Base-by-base conservation (phyloP, 805 yeast species). In the Myxozyma neotropica region DNA sequence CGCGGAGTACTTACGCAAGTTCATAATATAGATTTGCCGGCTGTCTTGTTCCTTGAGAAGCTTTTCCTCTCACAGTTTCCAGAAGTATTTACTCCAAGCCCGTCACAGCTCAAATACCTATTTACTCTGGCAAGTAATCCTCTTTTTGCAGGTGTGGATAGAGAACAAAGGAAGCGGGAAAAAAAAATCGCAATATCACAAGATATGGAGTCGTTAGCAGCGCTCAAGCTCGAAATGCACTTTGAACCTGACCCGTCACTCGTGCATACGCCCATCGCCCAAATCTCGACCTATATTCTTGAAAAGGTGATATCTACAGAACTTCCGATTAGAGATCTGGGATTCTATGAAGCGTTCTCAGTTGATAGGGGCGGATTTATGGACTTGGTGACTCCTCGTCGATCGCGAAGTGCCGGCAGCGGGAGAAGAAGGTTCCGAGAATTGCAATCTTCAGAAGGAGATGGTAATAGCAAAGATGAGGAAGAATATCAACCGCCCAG, bases 71-170 rank as follows among this genome's bases (percentile, higher is more conserved):
- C 66, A 7, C 57, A 53, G 8, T 59, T 55, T 29, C 61, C 65
- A 8, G 58, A 59, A 48, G 36, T 47, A 4, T 52, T 56, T 31
- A 35, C 29, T 12, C 66, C 66, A 4, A 51, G 59, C 10, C 44
- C 66, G 3, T 26, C 31, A 5, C 66, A 62, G 23, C 39, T 62
- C 17, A 35, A 44, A 17, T 24, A 46, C 10, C 53, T 62, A 7
- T 48, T 62, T 27, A 62, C 66, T 15, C 21, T 62, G 21, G 39
- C 49, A n/a, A 59, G 59, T 35, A 33, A 62, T 33, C 66, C 66
- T 5, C 27, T 52, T 29, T 61, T 58, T 27, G 36, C 57, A 5
- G 50, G 55, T 3, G 15, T 19, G 17, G 52, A 27, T 21, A 29
- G 8, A 21, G 29, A 15, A 8, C 29, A 10, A 8, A 48, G 23